Conservation (phyloP, 2,329 filamentous ascomycete genomes). For the Parafenestella ontariensis region DNA sequence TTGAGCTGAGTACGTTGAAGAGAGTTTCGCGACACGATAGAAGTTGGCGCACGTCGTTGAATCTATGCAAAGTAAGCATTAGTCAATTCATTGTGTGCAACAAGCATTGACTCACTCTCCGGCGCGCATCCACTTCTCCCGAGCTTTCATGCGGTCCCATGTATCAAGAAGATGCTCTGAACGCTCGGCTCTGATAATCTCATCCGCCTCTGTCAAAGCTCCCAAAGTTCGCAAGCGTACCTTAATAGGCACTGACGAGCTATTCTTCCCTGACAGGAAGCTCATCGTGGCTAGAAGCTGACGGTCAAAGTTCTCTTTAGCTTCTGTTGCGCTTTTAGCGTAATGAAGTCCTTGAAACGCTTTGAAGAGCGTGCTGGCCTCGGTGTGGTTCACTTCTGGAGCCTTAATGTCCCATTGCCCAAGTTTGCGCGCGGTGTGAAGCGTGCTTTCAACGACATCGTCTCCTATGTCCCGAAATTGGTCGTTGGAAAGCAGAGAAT, state of each 20-base stretch:
- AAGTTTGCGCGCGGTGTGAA: slow-evolving; percentile 79
- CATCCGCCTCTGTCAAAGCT: slow-evolving; percentile 80
- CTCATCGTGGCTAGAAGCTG: slow-evolving; percentile 61
- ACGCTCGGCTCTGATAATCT: slow-evolving; percentile 70
- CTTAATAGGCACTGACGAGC: slow-evolving; percentile 33
- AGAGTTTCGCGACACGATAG: slow-evolving; percentile 83
- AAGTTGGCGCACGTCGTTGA: slow-evolving; percentile 79
- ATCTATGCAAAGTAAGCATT: slow-evolving; percentile 59
- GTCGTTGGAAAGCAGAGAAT: slow-evolving; percentile 75
- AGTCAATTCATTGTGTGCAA: not conserved
- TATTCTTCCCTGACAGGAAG: slow-evolving; percentile 34
- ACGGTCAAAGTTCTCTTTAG: slow-evolving; percentile 67
- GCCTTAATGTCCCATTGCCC: slow-evolving; percentile 92
- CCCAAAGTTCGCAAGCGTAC: slow-evolving; percentile 60
- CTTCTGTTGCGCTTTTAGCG: slow-evolving; percentile 62
- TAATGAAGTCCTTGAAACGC: slow-evolving; percentile 80
- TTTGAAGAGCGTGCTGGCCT: slow-evolving; percentile 76
- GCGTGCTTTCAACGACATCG: slow-evolving; percentile 72
- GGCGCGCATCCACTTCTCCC: slow-evolving; percentile 81
- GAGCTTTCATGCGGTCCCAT: slow-evolving; percentile 68
- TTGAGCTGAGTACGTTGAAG: slow-evolving; percentile 78
- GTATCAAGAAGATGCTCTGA: slow-evolving; percentile 66
- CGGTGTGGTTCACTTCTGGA: slow-evolving; percentile 67
- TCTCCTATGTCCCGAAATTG: slow-evolving; percentile 65
- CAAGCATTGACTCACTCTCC: slow-evolving; percentile 67